These are phyloP conservation scores for Leishmania lainsoni DNA, from an alignment of 208 protist genomes.

Conservation along the genomic window DNA sequence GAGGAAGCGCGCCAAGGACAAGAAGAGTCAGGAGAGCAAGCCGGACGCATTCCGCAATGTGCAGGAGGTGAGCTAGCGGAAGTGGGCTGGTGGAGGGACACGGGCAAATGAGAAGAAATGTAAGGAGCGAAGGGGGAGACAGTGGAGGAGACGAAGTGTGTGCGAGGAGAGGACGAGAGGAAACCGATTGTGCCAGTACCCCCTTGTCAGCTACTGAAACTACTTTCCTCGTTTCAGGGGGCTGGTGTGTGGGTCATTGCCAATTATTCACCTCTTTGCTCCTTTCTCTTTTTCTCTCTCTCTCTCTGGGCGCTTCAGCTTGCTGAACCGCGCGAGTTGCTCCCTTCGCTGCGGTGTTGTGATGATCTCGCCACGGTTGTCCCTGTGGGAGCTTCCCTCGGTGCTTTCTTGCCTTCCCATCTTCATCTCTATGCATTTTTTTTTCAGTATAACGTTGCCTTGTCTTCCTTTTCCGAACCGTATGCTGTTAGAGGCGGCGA, in stretches of 20 bases:
- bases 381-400: neutral
- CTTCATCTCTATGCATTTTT: neutral
- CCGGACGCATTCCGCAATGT: slow-evolving; percentile 76
- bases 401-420: neutral
- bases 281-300: neutral
- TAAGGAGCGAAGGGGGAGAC: neutral
- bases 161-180: too few relatives aligned
- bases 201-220: neutral
- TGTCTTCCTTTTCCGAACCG: neutral
- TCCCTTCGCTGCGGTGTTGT: neutral
- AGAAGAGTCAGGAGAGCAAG: slow-evolving; percentile 46
- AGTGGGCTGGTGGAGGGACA: too few relatives aligned
- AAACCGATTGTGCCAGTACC: neutral
- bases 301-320: neutral
- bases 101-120: neutral
- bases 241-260: neutral
- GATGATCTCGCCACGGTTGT: neutral
- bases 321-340: neutral
- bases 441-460: too few relatives aligned
- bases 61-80: slow-evolving; percentile 45
- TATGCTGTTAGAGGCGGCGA: neutral
- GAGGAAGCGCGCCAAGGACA: slow-evolving; percentile 75
- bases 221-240: neutral
- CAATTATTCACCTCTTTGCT: neutral
- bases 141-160: neutral